Percentiles rank a stretch among this genome's conserved stretches.
Evolutionary conservation across 2,329 filamentous ascomycete species (phyloP).

Genomic region (Lasiodiplodia gonubiensis): DNA sequence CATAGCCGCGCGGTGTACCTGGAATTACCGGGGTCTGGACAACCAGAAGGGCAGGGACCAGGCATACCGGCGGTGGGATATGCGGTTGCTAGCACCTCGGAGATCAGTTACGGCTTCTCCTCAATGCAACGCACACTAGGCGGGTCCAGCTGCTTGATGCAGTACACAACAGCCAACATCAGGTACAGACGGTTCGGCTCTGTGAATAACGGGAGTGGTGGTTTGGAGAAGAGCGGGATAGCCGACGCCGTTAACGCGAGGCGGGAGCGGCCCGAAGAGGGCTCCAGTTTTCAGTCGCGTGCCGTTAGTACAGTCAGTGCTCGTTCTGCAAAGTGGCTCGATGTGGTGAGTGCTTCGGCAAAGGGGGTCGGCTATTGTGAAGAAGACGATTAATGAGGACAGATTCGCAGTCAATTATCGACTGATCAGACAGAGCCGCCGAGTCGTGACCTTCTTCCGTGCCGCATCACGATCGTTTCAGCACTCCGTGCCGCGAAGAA

Average conservation of each 20-base stretch:
- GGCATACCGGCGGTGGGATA: not conserved
- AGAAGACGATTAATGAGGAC: not conserved
- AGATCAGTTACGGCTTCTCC: not conserved
- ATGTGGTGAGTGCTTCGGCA: not conserved
- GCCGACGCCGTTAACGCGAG: not conserved
- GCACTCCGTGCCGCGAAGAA: not conserved
- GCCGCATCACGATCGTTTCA: not conserved
- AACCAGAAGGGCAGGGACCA: not conserved
- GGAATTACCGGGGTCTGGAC: not conserved
- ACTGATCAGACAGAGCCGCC: not conserved
- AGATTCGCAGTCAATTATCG: not conserved
- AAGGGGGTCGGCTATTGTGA: constrained; percentile 2
- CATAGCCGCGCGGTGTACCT: constrained; percentile 2
- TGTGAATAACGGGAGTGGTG: not conserved
- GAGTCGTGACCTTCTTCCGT: not conserved
- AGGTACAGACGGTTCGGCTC: not conserved
- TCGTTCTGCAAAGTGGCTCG: not conserved
- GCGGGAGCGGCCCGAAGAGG: constrained; percentile 23
- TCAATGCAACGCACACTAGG: not conserved
- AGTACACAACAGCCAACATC: not conserved
- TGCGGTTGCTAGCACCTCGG: not conserved
- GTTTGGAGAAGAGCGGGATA: not conserved
- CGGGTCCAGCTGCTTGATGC: not conserved
- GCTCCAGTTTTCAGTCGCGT: constrained; percentile 8
- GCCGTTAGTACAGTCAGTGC: not conserved